Evolutionary conservation across 2,329 filamentous ascomycete species (phyloP), one percentile per base, ranked within the genome.

Genomic region (Penicillium sp.): DNA sequence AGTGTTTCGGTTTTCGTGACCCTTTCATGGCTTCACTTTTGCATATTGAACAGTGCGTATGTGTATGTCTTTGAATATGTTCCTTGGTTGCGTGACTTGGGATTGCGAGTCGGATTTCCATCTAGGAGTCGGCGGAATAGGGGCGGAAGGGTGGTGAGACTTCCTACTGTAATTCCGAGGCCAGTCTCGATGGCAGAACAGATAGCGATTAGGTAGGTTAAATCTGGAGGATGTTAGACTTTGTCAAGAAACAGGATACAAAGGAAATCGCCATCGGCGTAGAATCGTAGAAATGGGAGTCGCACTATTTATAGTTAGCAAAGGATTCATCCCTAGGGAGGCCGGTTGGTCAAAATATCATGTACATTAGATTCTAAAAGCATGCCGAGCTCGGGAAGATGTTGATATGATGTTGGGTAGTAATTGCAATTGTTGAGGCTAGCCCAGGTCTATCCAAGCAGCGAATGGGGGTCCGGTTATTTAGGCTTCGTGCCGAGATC

Each of bases 131-230:
- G 58, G 27, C 60, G 72, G 72, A 79, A 65, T 0, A 81, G 67
- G 0, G 79, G 78, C 1, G 76, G 73, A 1, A 80, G 67, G 1
- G 76, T 79, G 8, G 75, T 75, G n/a, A 79, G 67, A 52, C 71
- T 75, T 2, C 72, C 74, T 6, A 78, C 78, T 16, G 67, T 72
- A 31, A 77, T 75, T 3, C 71, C 66, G 16, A 70, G 57, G 7
- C 68, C 62, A 9, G 59, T 58, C 58, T 70, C 68, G n/a, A 68
- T 52, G 32, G 61, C 57, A 9, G 66, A 68, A 61, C 66, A 68
- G 27, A 76, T 71, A 31, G 72, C 67, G n/a, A 77, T 72, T 58
- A 76, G 74, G 40, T 71, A 68, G 0, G 77, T 78, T 51, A 75
- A 71, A 59, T 68, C 65, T 66, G 21, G 25, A 21, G n/a, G 9